Evolutionary conservation across 176 grass and related monocot species (phyloP), one percentile per base, ranked within the genome.

Genomic region (Phoenix dactylifera): DNA sequence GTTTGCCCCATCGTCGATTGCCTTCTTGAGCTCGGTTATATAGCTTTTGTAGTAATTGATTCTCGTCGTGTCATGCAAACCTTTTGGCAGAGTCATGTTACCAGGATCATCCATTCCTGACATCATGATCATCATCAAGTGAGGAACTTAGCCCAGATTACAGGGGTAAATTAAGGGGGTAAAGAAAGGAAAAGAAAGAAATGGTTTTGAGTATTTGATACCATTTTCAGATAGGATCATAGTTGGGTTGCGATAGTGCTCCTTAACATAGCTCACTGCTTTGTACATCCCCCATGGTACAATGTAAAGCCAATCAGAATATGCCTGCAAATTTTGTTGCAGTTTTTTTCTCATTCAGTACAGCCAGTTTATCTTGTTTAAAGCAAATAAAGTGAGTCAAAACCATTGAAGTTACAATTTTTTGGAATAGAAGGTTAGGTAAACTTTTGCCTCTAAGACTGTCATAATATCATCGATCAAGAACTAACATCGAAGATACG

Each of bases 251-350:
- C 56, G 67, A 65, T 79, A 95, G 50, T 79, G 76, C 65, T 87
- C 80, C 57, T 95, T 95, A 14, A 89, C 78, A 70, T 89, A 86
- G 4, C 79, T 76, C 19, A 95, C 64, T 7, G 90, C 90, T 39
- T 87, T 95, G 74, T 95, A 95, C 32, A 95, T 75, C 3, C 90
- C 90, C 90, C 86, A 90, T 10, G 86, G 86, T 58, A 95, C 86
- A 35, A 87, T 82, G 39, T 95, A 95, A 22, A 95, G 67, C 90
- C 90, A 90, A 1, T 76, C 44, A 0, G 90, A 95, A 71, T 87
- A 17, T 0, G 72, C 86, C 83, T 95, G 80, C 26, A 66, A 56
- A 39, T 68, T 44, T 44, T 44, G 35, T 44, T 2, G 35, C 35
- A 44, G 10, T 44, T 44, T 5, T 44, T 6, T 12, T 44, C 35